Evolutionary conservation across 257 asterid genomes (phyloP), one percentile per base, ranked within the genome.

Genomic region (Solanum ossicruentum): DNA sequence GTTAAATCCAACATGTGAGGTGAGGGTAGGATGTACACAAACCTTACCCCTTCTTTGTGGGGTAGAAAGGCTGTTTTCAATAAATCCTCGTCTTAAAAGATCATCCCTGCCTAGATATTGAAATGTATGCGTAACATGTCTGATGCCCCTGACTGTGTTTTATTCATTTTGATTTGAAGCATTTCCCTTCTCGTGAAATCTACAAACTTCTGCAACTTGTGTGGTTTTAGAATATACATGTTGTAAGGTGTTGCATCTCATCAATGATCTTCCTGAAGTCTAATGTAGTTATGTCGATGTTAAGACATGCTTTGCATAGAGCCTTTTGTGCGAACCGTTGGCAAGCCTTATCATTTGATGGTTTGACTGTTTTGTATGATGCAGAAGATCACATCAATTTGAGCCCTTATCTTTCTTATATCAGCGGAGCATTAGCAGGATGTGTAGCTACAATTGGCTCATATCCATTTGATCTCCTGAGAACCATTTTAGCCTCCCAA

Each of bases 361-460:
- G 45, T 84, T 65, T 49, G 70, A 39, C 58, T 86, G 67, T 84
- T 87, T 83, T 72, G 13, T 84, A 57, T 78, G 82, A 60, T 90
- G 96, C 96, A 95, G 99, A 88, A 61, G 94, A 96, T 89, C 99
- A 93, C 84, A 87, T 93, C 61, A 88, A 92, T 83, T 84, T 94
- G 86, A 94, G 96, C 85, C 96, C 98, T 1, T 92, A 92, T 86
- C 95, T 96, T 85, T 96, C 99, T 8, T 96, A 92, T 85, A 61
- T 93, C 86, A 94, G 99, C 78, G 99, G 99, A 85, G 94, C 98
- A 72, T 84, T 96, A 81, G 97, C 99, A 13, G 99, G 99, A 56
- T 94, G 97, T 89, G 98, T 98, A 15, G 99, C 99, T 80, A 96
- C 99, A 1, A 90, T 96, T 84, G 99, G 98, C 84, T 93, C 99